Percentiles rank a stretch among this genome's conserved stretches.
phyloP scores from a whole-genome alignment of 2,329 filamentous ascomycete species.

The Colletotrichum liaoningense region DNA sequence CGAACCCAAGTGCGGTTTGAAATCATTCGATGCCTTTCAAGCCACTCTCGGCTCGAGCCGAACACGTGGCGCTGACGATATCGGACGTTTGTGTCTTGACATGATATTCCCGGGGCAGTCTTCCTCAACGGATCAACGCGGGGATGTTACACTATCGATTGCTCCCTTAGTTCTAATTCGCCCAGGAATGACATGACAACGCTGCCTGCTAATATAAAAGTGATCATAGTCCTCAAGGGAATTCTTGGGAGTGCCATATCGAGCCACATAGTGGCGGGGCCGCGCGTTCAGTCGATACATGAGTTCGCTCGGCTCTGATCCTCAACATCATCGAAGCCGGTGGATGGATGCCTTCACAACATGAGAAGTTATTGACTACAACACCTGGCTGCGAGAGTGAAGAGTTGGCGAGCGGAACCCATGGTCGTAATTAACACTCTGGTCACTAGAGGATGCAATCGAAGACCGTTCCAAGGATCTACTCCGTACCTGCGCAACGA shows the following conservation, averaged over 20 bases:
- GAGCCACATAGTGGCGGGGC: background rate
- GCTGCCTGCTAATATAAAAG: background rate
- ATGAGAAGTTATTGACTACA: background rate
- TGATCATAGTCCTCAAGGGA: background rate
- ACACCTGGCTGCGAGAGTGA: background rate
- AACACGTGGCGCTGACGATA: conserved; percentile 1
- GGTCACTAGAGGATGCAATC: too few species aligned
- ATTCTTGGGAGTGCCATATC: background rate
- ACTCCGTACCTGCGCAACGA: too few species aligned
- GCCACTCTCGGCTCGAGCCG: conserved; percentile 3
- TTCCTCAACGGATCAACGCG: background rate
- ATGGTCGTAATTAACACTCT: too few species aligned
- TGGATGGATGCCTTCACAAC: background rate
- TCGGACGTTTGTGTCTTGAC: background rate
- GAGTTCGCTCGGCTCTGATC: background rate
- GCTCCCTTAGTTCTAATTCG: background rate
- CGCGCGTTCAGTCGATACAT: background rate
- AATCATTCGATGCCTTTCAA: background rate
- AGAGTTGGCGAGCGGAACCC: too few species aligned
- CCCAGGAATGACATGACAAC: background rate
- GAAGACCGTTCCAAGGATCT: too few species aligned
- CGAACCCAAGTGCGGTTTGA: background rate
- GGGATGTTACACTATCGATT: background rate
- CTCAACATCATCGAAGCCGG: background rate
- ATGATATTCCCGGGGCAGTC: background rate